phyloP scores from a whole-genome alignment of 768 basidiomycete species.

The button mushroom (Agaricus bisporus) region DNA sequence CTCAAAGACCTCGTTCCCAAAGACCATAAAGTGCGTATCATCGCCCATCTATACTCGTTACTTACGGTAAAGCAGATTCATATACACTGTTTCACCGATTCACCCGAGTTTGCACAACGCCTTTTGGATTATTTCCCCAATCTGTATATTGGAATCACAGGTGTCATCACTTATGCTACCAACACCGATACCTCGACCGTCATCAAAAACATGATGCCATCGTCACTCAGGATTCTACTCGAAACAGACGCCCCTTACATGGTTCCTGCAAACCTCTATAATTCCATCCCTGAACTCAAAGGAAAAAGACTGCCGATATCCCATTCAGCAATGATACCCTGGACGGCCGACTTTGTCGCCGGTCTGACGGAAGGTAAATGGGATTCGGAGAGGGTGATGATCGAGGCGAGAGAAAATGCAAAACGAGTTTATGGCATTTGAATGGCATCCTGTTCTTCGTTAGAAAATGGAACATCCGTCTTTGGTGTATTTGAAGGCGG shows the following conservation, averaged over 20 bases:
- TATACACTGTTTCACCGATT: conserved; percentile 85
- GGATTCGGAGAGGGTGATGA: conserved; percentile 53
- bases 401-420: conserved; percentile 60
- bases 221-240: conserved; percentile 48
- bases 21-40: too few species aligned
- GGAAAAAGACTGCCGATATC: conserved; percentile 63
- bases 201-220: conserved; percentile 43
- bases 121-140: conserved; percentile 76
- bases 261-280: conserved; percentile 72
- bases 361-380: conserved; percentile 37
- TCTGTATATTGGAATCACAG: conserved; percentile 79
- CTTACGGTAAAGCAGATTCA: too few species aligned
- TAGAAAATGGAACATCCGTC: too few species aligned
- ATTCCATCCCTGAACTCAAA: conserved; percentile 42
- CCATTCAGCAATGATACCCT: conserved; percentile 79
- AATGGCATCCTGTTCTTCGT: too few species aligned
- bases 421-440: conserved; percentile 51
- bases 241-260: conserved; percentile 90
- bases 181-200: conserved; percentile 68
- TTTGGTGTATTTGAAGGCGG: too few species aligned
- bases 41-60: too few species aligned
- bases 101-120: conserved; percentile 64
- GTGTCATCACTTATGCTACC: conserved; percentile 75
- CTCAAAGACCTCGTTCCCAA: conserved; percentile 70
- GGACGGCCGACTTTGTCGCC: conserved; percentile 76